Base-by-base conservation (phyloP, 495 filamentous ascomycete species). In the Cryomyces minteri region DNA sequence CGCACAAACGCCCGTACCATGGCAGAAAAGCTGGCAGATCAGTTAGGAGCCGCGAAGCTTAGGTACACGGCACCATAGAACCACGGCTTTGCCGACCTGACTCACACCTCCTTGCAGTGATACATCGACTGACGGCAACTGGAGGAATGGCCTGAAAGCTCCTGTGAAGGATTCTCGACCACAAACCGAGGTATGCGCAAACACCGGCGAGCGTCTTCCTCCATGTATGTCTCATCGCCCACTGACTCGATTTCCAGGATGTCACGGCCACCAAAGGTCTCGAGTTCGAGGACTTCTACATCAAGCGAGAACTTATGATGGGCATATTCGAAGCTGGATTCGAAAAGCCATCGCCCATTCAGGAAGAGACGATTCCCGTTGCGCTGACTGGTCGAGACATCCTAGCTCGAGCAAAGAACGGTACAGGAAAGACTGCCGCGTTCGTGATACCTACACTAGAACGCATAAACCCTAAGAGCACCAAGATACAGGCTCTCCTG, bases 271-370 rank as follows among this genome's bases (percentile, higher is more conserved):
- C 88, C 4, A 99, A 94, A 67, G 90, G 90, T 44, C 70, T 96
- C 47, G 90, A 96, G 47, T 99, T 94, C 52, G 90, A 96, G 58
- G 88, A 99, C 47, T 94, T 99, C 54, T 80, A 79, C 48, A 80
- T 96, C 56, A 92, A 90, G 62, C 77, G 90, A 45, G 84, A 93
- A 53, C 70, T 99, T 31, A 73, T 99, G 67, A 96, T 95, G 87
- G 90, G 90, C 32, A 95, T 99, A 45, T 96, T 96, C 62, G 92
- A 95, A 65, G 90, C 90, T 52, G 90, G 90, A 43, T 99, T 94
- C 63, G 90, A 99, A 58, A 95, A 93, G 63, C 90, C 90, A 2
- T 99, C 90, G 40, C 90, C 90, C 11, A 96, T 99, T 51, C 90
- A 99, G 74, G 90, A 99, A 79, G 90, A 94, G 64, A 82, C 88